Evolutionary conservation across 1,139 yeast genomes (phyloP).

Genomic region (Lodderomyces metapsilosis): DNA sequence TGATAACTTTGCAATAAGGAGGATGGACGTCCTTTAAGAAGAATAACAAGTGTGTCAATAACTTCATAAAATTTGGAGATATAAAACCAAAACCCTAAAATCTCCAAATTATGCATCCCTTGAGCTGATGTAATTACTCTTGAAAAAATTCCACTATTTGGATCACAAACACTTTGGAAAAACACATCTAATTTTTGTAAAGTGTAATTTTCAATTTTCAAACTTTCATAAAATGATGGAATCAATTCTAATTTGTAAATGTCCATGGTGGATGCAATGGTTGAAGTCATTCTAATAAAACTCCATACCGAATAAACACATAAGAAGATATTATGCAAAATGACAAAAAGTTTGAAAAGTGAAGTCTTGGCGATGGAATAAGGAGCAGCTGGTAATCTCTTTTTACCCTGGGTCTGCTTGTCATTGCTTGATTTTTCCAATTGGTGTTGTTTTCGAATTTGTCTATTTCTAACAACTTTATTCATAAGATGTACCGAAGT

Average conservation of each 20-base stretch:
- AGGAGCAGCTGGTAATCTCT: slow-evolving; percentile 55
- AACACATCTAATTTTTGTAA: slow-evolving; percentile 21
- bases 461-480: slow-evolving; percentile 38
- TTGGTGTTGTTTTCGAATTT: slow-evolving; percentile 22
- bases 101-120: slow-evolving; percentile 47
- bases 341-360: slow-evolving; percentile 54
- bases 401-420: slow-evolving; percentile 7
- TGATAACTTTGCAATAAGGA: slow-evolving; percentile 72
- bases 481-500: slow-evolving; percentile 57
- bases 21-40: slow-evolving; percentile 68
- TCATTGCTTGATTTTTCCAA: slow-evolving; percentile 5
- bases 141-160: slow-evolving; percentile 58
- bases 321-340: slow-evolving; percentile 60
- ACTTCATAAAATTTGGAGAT: slow-evolving; percentile 74
- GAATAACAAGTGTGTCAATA: slow-evolving; percentile 64
- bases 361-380: slow-evolving; percentile 44
- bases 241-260: slow-evolving; percentile 20
- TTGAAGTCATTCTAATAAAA: slow-evolving; percentile 60
- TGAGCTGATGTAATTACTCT: slow-evolving; percentile 16
- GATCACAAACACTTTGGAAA: slow-evolving; percentile 65
- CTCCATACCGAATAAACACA: slow-evolving; percentile 74
- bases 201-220: slow-evolving; percentile 9
- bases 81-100: slow-evolving; percentile 68
- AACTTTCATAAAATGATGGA: slow-evolving; percentile 14
- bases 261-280: slow-evolving; percentile 43